Conservation (phyloP, 2,329 filamentous ascomycete genomes). For the Rutstroemia sp. region DNA sequence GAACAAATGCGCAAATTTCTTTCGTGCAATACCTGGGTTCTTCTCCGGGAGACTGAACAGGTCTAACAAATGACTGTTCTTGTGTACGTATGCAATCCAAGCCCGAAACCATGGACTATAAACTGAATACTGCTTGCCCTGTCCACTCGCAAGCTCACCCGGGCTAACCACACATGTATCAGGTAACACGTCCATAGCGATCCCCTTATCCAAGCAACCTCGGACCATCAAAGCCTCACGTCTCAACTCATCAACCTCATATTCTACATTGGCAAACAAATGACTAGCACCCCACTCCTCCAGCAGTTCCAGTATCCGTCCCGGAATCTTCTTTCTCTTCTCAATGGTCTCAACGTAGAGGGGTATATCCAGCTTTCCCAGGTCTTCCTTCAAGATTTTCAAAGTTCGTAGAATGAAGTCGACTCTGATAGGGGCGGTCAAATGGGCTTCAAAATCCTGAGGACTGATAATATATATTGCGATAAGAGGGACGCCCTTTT, state of each 20-base stretch:
- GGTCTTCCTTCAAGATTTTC: slow-evolving; percentile 53
- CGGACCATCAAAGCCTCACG: slow-evolving; percentile 63
- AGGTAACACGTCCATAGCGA: slow-evolving; percentile 65
- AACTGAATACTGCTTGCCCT: slow-evolving; percentile 74
- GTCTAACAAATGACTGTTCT: slow-evolving; percentile 59
- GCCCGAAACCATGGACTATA: slow-evolving; percentile 76
- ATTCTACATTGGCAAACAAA: slow-evolving; percentile 78
- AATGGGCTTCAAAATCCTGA: slow-evolving; percentile 76
- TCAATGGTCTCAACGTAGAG: slow-evolving; percentile 67
- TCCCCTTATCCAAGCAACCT: slow-evolving; percentile 51
- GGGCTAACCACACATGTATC: slow-evolving; percentile 81
- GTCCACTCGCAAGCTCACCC: slow-evolving; percentile 56
- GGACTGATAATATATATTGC: slow-evolving; percentile 74
- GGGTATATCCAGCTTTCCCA: slow-evolving; percentile 68
- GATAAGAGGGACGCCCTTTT: slow-evolving; percentile 63
- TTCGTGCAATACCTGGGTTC: slow-evolving; percentile 41
- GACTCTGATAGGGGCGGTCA: slow-evolving; percentile 63
- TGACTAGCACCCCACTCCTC: slow-evolving; percentile 67
- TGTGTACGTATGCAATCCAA: slow-evolving; percentile 68
- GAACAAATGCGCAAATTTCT: slow-evolving; percentile 51
- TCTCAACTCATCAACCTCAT: slow-evolving; percentile 83
- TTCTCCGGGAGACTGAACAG: slow-evolving; percentile 47
- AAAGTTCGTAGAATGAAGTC: slow-evolving; percentile 76
- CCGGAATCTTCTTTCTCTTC: slow-evolving; percentile 54
- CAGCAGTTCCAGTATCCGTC: slow-evolving; percentile 56